Base-by-base conservation (phyloP, 257 asterid species). In the Paraleonurus japonicus region DNA sequence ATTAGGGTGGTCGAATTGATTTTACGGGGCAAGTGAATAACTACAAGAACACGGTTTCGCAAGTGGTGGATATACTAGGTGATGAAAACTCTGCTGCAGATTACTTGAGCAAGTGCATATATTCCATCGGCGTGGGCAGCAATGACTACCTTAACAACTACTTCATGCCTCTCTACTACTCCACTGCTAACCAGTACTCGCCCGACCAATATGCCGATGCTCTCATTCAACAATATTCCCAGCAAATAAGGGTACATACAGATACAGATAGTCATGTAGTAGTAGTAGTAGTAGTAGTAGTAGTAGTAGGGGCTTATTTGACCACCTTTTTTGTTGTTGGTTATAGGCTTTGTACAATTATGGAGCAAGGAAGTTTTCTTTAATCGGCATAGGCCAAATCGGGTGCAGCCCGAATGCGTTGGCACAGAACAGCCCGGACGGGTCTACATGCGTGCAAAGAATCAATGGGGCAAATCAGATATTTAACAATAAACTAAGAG, bases 341-440 rank as follows among this genome's bases (percentile, higher is more conserved):
- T 19, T 65, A 2, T 57, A 89, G 96, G 23, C 66, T 13, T 20
- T 93, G 84, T 85, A 94, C 75, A 53, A 83, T 64, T 85, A 75
- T 17, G 99, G 97, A 48, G 99, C 97, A 13, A 76, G 93, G 77
- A 93, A 90, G 79, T 81, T 93, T 35, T 94, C 28, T 1, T 35
- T 90, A 59, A 81, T 73, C 13, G 97, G 97, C 74, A 83, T 90
- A 16, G 97, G 96, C 7, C 96, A 89, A 43, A 91, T 94, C 51
- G 97, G 99, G 8, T 94, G 99, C 85, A 91, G 97, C 78, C 99
- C 99, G 28, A 94, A 94, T 35, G 90, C 90, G 5, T 69, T 94
- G 82, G 99, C 99, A 2, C 98, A 94, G 74, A 89, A 89, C 71
- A 94, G 99, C 80, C 81, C 88, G 0, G 99, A 94, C 48, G 99